These are phyloP conservation scores for Cynara cardunculus DNA, from an alignment of 129 eudicot species.

Conservation along the genomic window DNA sequence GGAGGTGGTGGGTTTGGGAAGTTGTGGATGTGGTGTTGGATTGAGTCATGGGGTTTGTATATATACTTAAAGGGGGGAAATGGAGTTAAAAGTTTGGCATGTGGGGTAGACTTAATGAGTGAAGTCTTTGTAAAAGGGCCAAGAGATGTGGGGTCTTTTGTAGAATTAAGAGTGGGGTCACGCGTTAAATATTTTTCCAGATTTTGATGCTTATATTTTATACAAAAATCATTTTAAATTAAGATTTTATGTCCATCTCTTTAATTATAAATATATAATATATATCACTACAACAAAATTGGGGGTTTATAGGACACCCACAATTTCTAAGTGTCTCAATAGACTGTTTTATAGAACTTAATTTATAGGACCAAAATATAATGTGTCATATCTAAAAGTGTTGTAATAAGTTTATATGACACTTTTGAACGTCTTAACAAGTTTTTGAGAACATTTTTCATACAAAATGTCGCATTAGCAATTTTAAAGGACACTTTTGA, in stretches of 20 bases:
- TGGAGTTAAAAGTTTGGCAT: conserved; percentile 17
- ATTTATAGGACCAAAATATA: no score
- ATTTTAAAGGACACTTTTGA: no score
- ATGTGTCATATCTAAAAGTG: no score
- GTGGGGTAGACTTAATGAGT: conserved; percentile 13
- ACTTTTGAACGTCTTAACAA: no score
- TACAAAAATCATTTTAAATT: background rate
- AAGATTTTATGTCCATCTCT: background rate
- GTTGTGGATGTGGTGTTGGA: background rate
- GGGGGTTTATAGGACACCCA: no score
- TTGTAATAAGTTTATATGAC: no score
- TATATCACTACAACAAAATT: no score
- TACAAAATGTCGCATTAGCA: no score
- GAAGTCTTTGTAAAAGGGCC: conserved; percentile 20
- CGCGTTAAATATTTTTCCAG: conserved; percentile 25
- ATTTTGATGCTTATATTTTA: background rate
- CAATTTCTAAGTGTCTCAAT: no score
- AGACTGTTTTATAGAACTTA: no score
- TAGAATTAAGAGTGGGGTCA: conserved; percentile 22
- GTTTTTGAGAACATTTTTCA: no score
- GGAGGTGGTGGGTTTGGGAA: no score
- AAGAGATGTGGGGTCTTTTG: conserved; percentile 10
- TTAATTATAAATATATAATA: background rate
- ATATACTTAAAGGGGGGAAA: background rate
- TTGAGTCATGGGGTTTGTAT: background rate